Percentiles rank a stretch among this genome's conserved stretches.
These are phyloP conservation scores for Paralagenidium karlingii DNA, from an alignment of 352 stramenopile genomes.

Conservation along the genomic window DNA sequence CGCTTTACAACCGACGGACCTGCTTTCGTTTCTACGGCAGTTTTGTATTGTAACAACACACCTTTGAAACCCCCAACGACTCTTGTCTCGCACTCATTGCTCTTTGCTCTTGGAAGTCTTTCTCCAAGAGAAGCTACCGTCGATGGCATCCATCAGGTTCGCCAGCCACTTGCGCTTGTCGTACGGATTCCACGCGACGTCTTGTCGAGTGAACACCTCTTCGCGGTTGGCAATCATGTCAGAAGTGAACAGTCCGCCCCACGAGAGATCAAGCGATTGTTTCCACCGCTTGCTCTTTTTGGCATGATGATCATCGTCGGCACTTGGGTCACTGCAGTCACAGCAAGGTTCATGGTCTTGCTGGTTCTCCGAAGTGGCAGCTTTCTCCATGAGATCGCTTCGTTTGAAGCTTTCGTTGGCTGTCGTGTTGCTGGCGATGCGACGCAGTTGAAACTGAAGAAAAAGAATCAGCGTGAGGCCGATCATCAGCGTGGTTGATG, in stretches of 20 bases:
- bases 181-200: slow-evolving; percentile 75
- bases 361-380: slow-evolving; percentile 10
- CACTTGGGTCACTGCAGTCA: background rate
- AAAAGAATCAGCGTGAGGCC: slow-evolving; percentile 54
- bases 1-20: too few species aligned
- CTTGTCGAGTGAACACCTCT: slow-evolving; percentile 44
- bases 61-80: background rate
- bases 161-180: too few species aligned
- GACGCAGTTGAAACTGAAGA: slow-evolving; percentile 57
- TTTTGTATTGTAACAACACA: too few species aligned
- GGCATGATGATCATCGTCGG: background rate
- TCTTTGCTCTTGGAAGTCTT: too few species aligned
- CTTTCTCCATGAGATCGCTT: slow-evolving; percentile 49
- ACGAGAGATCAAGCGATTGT: slow-evolving; percentile 53
- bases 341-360: background rate
- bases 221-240: slow-evolving; percentile 68
- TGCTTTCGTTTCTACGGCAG: too few species aligned
- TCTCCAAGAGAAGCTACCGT: slow-evolving; percentile 1
- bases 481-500: slow-evolving; percentile 43
- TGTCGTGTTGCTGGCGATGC: slow-evolving; percentile 57
- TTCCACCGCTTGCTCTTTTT: slow-evolving; percentile 12
- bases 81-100: too few species aligned
- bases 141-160: slow-evolving; percentile 1
- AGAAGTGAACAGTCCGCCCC: slow-evolving; percentile 56
- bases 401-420: slow-evolving; percentile 79